These are phyloP conservation scores for Pseudogymnoascus sp. DNA, from an alignment of 2,329 filamentous ascomycete species.

Conservation along the genomic window DNA sequence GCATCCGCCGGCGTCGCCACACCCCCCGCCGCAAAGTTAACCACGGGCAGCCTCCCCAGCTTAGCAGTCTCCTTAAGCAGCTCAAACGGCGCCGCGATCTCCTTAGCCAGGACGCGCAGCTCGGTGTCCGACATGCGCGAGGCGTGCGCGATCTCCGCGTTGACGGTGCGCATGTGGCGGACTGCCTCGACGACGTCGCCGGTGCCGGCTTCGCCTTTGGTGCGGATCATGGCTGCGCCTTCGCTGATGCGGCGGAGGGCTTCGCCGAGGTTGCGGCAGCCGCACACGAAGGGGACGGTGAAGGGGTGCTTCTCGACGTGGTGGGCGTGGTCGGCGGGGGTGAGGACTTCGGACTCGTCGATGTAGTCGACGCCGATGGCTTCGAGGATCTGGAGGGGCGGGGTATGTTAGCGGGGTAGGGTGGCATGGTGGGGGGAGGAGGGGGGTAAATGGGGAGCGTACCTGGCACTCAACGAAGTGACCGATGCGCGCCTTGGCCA, in stretches of 20 bases:
- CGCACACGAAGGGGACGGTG: conserved; percentile 87
- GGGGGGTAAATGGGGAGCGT: conserved; percentile 19
- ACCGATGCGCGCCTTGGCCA: conserved; percentile 97
- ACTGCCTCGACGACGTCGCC: conserved; percentile 97
- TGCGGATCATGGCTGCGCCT: conserved; percentile 97
- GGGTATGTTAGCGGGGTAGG: neutral
- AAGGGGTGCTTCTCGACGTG: conserved; percentile 87
- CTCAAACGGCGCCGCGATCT: conserved; percentile 69
- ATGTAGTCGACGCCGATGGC: conserved; percentile 94
- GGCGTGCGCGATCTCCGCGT: conserved; percentile 69
- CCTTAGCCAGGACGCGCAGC: conserved; percentile 69
- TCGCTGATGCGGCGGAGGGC: conserved; percentile 84
- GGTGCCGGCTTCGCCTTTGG: conserved; percentile 95
- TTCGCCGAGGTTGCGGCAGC: conserved; percentile 89
- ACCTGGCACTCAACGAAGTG: conserved; percentile 95
- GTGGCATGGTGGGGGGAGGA: neutral
- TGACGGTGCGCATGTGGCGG: conserved; percentile 89
- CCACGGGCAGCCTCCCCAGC: conserved; percentile 81
- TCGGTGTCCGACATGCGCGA: conserved; percentile 58
- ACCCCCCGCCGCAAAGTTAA: conserved; percentile 97
- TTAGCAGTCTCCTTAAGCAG: conserved; percentile 81
- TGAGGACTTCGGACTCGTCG: conserved; percentile 95
- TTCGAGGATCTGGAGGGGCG: conserved; percentile 67
- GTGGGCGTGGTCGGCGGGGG: conserved; percentile 80
- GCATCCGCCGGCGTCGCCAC: conserved; percentile 98